phyloP scores from a whole-genome alignment of 371 early-diverging fungal species.

The Apophysomyces ossiformis region DNA sequence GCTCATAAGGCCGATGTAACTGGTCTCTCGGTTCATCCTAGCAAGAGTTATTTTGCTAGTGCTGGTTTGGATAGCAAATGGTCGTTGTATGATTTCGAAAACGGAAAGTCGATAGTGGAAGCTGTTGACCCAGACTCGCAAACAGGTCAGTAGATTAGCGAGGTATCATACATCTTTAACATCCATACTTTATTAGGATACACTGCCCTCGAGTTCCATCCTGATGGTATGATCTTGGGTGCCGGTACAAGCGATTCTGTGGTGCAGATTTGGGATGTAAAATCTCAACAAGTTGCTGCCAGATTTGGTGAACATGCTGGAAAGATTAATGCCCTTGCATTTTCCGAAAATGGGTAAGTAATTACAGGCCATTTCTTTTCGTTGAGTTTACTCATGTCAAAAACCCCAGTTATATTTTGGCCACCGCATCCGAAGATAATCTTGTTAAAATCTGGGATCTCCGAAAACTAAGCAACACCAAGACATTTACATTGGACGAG shows the following conservation, averaged over 20 bases:
- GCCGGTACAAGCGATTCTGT: conserved; percentile 78
- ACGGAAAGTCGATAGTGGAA: conserved; percentile 64
- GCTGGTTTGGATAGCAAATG: conserved; percentile 80
- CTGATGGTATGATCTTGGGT: conserved; percentile 89
- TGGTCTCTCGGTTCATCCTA: conserved; percentile 77
- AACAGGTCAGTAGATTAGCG: conserved; percentile 16
- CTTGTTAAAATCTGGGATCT: conserved; percentile 91
- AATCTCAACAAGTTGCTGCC: conserved; percentile 71
- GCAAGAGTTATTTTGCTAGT: conserved; percentile 77
- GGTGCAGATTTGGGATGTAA: conserved; percentile 88
- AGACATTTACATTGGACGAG: conserved; percentile 70
- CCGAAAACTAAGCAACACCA: conserved; percentile 79
- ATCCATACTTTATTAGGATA: conserved; percentile 36
- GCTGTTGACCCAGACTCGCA: conserved; percentile 44
- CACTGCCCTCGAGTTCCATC: conserved; percentile 84
- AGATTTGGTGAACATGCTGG: conserved; percentile 76
- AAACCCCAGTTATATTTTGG: conserved; percentile 72
- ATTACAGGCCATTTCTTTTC: no score
- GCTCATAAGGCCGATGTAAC: conserved; percentile 76
- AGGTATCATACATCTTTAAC: background rate
- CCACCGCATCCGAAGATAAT: conserved; percentile 72
- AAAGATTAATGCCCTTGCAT: conserved; percentile 72
- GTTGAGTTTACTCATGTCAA: conserved; percentile 5
- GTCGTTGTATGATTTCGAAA: conserved; percentile 78
- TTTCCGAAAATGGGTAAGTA: conserved; percentile 84